Base-by-base conservation (phyloP, 331 rosid genomes). In the Ulmus americana region DNA sequence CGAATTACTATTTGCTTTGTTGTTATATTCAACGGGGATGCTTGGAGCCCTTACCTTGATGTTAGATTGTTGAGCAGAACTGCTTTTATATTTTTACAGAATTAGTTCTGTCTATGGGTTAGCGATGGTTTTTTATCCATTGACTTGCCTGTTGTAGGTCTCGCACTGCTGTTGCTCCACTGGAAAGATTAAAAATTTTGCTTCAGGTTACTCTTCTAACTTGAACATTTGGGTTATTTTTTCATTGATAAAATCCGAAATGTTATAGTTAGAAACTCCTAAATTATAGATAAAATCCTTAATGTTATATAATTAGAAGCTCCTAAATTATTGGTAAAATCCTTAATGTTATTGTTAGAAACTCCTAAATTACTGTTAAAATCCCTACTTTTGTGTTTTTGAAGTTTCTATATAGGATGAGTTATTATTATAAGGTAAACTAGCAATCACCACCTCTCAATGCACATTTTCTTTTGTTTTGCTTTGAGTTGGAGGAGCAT, bases 111-210 rank as follows among this genome's bases (percentile, higher is more conserved):
- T 5, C 15, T 8, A 39, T 43, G 42, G 15, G 48, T 68, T 53
- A 15, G 45, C 8, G 28, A 4, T 45, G 56, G 6, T 8, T 3
- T 72, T 40, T 6, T 39, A 28, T 62, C 8, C 11, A 55, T 48
- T 39, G n/a, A 10, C 45, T 18, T 67, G 63, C 49, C 38, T 75
- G 56, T 44, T 52, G 71, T 69, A 86, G 85, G 69, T 83, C 90
- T 42, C 83, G 89, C 20, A 79, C 82, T 63, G 89, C 86, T 59
- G 90, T 84, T 55, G 88, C 86, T 61, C 86, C 85, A 6, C 63
- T 78, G 72, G 86, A 80, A 67, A 82, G 86, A 80, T 71, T 84
- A 46, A 84, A 87, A 74, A 84, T 87, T 80, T 72, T 84, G 59
- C 82, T 76, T 63, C 88, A 82, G 83, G 86, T 80, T 55, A 1